Conservation (phyloP, 1,284 basidiomycete genomes). For the Cystobasidium pallidum region DNA sequence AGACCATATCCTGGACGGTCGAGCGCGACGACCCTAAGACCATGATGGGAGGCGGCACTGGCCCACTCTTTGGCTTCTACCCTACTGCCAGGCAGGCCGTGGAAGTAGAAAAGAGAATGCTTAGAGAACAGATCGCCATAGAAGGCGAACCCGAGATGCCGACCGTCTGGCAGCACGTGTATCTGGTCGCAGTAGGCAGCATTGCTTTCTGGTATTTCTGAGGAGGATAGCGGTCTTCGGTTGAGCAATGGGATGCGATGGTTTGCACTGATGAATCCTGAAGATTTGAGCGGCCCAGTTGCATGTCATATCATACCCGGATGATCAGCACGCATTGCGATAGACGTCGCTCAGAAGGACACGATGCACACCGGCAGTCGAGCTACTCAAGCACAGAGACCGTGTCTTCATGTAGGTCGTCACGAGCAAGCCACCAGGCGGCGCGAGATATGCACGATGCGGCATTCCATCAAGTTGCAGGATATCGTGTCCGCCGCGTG, state of each 20-base stretch:
- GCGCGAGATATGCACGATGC: too few species aligned
- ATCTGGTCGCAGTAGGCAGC: background rate
- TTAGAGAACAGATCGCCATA: constrained; percentile 18
- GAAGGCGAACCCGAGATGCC: constrained; percentile 18
- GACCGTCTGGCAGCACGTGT: constrained; percentile 14
- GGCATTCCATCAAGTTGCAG: constrained; percentile 5
- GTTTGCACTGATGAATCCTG: background rate
- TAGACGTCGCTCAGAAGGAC: too few species aligned
- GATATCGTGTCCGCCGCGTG: constrained; percentile 1
- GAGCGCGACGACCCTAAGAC: background rate
- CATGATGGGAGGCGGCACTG: background rate
- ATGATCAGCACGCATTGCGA: too few species aligned
- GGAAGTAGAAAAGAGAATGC: constrained; percentile 14
- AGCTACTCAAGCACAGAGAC: background rate
- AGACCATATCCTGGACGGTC: constrained; percentile 37
- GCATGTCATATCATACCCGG: too few species aligned
- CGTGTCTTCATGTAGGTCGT: constrained; percentile 10
- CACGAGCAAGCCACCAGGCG: background rate
- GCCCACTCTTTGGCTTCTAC: constrained; percentile 11
- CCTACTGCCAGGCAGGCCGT: constrained; percentile 24
- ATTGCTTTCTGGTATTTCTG: background rate
- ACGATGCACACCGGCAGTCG: too few species aligned
- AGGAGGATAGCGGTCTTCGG: background rate
- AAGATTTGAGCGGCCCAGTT: background rate
- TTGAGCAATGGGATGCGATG: background rate